Conservation (phyloP, 108 stramenopile genomes). For the Bacterosira constricta region DNA sequence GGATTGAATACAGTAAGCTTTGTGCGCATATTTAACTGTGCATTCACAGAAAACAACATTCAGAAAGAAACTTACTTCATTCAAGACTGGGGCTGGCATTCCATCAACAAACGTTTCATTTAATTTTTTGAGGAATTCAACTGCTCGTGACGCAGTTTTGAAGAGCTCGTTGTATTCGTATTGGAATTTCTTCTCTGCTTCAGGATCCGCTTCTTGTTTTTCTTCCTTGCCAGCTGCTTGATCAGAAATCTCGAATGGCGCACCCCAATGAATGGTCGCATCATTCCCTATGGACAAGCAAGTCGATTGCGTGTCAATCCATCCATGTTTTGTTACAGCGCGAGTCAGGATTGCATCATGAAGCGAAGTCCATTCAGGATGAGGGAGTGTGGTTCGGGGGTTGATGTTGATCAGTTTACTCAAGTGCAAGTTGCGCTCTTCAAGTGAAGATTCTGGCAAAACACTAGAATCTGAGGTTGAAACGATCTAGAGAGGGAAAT, state of each 20-base stretch:
- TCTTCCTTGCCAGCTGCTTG: not conserved
- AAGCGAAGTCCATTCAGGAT: conserved; percentile 70
- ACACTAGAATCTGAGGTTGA: conserved; percentile 15
- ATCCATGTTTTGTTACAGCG: conserved; percentile 81
- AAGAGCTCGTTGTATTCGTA: conserved; percentile 33
- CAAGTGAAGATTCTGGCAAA: conserved; percentile 11
- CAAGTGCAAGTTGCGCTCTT: conserved; percentile 29
- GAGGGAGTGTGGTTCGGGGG: conserved; percentile 53
- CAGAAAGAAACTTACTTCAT: conserved; percentile 17
- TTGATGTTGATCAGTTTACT: conserved; percentile 38
- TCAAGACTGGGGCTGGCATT: conserved; percentile 18
- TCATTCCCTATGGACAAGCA: conserved; percentile 61
- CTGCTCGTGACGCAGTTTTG: conserved; percentile 60
- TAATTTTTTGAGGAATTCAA: conserved; percentile 51
- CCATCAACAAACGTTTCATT: conserved; percentile 37
- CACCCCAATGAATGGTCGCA: conserved; percentile 66
- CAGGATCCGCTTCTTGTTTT: conserved; percentile 13
- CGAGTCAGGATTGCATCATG: conserved; percentile 78
- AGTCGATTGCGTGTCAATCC: conserved; percentile 64
- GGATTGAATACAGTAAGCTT: conserved; percentile 16
- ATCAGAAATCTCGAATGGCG: conserved; percentile 57
- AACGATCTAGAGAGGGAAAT: not conserved
- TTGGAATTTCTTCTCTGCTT: conserved; percentile 7
- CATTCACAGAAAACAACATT: not conserved
- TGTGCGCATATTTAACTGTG: too few relatives aligned